Base-by-base conservation (phyloP, 1,284 basidiomycete species). In the Papiliotrema nemorosa region DNA sequence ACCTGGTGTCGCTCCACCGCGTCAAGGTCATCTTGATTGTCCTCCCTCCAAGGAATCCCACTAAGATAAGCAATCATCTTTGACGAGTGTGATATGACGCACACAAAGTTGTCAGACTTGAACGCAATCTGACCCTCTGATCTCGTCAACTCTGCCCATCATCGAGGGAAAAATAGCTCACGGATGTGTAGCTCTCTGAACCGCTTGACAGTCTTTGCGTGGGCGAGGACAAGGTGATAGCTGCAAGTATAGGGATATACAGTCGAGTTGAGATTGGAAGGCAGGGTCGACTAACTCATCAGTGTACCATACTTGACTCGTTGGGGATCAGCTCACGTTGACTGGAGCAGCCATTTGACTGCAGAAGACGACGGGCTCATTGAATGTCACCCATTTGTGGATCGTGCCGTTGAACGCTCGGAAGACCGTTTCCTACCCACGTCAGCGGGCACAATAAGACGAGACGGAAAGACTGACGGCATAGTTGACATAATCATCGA, bases 331-430 rank as follows among this genome's bases (percentile, higher is more conserved):
- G 27, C 49, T 26, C 20, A 55, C 54, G 25, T 55, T 55, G 42
- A 55, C 43, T 12, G 54, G 54, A 29, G 38, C 52, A 36, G 27
- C 38, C 38, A 40, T 40, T 22, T 57, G 47, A 31, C 46, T 45
- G 35, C 58, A 54, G 46, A 56, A 54, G 7, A 59, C 55, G 13
- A 53, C 54, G 2, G 58, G 58, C 39, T 59, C 58, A 26, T 59
- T 57, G 50, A 59, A 53, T 3, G 58, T 59, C 22, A 57, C 40
- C 58, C 58, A 59, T 20, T 53, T 53, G 33, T 49, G 34, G 21
- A 59, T 42, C 1, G 45, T 49, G 7, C 55, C 55, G 39, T 57
- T 57, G 39, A 46, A 52, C 18, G 40, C 38, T 16, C 39, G 35
- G 44, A 57, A 57, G 18, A 57, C 43, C 27, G 52, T 49, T 49